phyloP scores from a whole-genome alignment of 116 monocot genomes.

The Papilionanthe hybrid region DNA sequence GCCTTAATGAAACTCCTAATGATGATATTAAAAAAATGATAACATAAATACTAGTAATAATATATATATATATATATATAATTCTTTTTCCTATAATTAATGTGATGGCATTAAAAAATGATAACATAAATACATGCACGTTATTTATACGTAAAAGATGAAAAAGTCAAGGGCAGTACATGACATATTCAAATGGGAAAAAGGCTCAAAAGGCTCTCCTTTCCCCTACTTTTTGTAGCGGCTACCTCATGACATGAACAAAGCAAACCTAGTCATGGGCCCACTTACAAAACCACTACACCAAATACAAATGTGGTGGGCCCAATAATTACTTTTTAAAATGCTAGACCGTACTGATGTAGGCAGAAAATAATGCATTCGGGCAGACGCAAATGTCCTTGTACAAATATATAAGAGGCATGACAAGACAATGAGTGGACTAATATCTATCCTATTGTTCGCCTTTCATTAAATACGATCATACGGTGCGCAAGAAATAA shows the following conservation, averaged over 20 bases:
- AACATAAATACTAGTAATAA: too few species aligned
- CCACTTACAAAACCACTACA: neutral
- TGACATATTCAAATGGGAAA: neutral
- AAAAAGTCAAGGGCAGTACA: neutral
- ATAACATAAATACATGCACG: too few species aligned
- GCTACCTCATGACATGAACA: neutral
- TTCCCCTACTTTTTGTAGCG: neutral
- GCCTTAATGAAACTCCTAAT: too few species aligned
- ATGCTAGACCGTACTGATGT: neutral
- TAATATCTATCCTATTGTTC: too few species aligned
- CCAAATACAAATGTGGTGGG: neutral
- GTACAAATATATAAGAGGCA: too few species aligned
- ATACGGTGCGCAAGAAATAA: too few species aligned
- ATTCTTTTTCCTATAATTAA: too few species aligned
- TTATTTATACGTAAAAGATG: neutral
- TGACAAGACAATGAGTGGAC: constrained; percentile 3
- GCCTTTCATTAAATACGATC: too few species aligned
- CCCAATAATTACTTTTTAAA: neutral
- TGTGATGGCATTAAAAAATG: too few species aligned
- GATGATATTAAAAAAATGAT: too few species aligned
- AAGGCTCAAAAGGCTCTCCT: too few species aligned
- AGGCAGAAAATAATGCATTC: neutral
- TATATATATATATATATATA: too few species aligned
- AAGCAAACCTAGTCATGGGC: constrained; percentile 7
- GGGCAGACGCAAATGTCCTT: neutral